Conservation (phyloP, 345 rosid species). For the Brassica rapa region DNA sequence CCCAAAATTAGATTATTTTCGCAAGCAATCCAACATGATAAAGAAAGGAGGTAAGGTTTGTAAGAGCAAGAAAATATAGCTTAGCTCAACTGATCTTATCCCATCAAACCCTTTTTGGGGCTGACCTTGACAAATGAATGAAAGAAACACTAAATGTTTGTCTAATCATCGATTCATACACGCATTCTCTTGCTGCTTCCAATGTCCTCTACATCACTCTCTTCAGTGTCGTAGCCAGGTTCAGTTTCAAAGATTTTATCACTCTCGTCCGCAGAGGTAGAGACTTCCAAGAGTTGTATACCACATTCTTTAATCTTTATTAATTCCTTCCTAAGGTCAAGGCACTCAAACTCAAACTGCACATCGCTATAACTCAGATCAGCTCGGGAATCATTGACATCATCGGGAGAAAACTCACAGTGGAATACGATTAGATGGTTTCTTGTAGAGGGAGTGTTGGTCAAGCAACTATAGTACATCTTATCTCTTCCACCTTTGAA, state of each 20-base stretch:
- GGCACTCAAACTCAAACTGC: conserved; percentile 11
- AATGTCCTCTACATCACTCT: not conserved
- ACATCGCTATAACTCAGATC: not conserved
- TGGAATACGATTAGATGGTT: not conserved
- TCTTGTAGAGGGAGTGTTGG: not conserved
- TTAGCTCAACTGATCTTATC: too few species aligned
- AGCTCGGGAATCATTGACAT: not conserved
- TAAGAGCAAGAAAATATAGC: too few species aligned
- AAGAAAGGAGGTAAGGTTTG: too few species aligned
- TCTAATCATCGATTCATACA: not conserved
- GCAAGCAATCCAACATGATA: too few species aligned
- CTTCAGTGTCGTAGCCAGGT: not conserved
- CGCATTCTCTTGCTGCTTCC: not conserved
- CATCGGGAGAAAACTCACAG: not conserved
- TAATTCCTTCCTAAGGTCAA: not conserved
- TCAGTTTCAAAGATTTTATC: not conserved
- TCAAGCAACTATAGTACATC: not conserved
- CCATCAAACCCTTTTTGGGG: not conserved
- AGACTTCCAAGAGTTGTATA: conserved; percentile 7
- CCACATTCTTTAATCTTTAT: not conserved
- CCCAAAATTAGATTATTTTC: too few species aligned
- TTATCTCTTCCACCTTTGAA: not conserved
- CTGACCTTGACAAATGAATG: not conserved
- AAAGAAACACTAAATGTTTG: not conserved
- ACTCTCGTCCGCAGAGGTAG: not conserved